Evolutionary conservation across 768 basidiomycete species (phyloP).

Genomic region (Holtermannia corniformis): DNA sequence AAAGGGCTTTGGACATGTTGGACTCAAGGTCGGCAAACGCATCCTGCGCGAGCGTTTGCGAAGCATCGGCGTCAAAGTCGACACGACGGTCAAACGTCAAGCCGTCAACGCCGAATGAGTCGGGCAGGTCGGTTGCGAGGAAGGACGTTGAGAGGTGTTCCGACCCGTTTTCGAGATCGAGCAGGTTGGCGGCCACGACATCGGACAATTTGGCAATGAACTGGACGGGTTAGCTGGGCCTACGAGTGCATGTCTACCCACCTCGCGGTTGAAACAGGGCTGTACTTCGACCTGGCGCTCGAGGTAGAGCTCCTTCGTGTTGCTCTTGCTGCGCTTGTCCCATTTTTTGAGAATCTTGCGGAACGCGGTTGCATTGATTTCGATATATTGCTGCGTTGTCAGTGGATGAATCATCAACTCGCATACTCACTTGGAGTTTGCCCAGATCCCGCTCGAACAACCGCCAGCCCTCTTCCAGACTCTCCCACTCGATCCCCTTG

Average conservation of each 20-base stretch:
- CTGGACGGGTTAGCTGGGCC: constrained; percentile 43
- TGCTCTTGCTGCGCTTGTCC: constrained; percentile 89
- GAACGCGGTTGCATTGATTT: constrained; percentile 93
- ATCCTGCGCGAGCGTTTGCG: constrained; percentile 45
- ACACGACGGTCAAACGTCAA: constrained; percentile 31
- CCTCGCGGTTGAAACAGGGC: constrained; percentile 92
- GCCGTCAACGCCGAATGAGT: constrained; percentile 28
- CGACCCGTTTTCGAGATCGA: constrained; percentile 67
- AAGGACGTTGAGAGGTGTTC: constrained; percentile 41
- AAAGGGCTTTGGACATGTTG: constrained; percentile 69
- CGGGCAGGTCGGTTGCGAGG: constrained; percentile 34
- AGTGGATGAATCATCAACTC: neutral
- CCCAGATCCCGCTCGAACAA: constrained; percentile 86
- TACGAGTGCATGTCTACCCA: constrained; percentile 35
- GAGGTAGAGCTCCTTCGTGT: constrained; percentile 93
- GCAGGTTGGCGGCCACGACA: constrained; percentile 60
- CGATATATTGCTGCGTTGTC: constrained; percentile 71
- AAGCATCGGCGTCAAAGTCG: constrained; percentile 37
- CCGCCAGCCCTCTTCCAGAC: constrained; percentile 91
- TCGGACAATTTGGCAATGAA: constrained; percentile 93
- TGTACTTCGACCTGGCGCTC: constrained; percentile 97
- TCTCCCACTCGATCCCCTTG: constrained; percentile 79
- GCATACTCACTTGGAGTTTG: constrained; percentile 68
- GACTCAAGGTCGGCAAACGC: constrained; percentile 82
- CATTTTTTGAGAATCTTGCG: constrained; percentile 97